Evolutionary conservation across 371 early-diverging fungal species (phyloP), one percentile per base, ranked within the genome.

Genomic region (Apophysomyces ossiformis): DNA sequence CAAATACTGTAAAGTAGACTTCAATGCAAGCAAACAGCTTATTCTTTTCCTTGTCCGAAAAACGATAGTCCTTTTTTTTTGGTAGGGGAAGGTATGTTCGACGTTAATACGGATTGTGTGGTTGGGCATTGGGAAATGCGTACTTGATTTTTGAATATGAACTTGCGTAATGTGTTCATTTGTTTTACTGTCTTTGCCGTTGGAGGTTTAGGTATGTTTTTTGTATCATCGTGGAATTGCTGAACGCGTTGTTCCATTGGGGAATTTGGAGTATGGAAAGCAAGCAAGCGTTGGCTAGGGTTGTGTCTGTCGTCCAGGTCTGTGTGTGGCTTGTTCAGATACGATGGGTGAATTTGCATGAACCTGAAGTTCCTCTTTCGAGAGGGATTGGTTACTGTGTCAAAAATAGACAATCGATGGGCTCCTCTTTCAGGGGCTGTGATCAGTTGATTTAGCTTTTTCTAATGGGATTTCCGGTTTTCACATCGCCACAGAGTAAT

Each of bases 21-120:
- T 79, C 79, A 21, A 79, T 72, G n/a, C 72, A 75, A 1, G 76
- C 79, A 72, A 79, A 76, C 12, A 79, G 50, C 37, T 76, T 75
- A 26, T 71, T 73, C 43, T 79, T 79, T 59, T 79, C 79, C 58
- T 76, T 76, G 58, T 76, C 76, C 18, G 76, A 72, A 44, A 76
- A 76, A 47, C 76, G 58, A 57, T 72, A 76, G 37, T 76, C 76
- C 72, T 75, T 37, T 26, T 12, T n/a, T 32, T 4, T 15, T 13
- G 41, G 41, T 36, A 8, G 8, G 15, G 15, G 5, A 16, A 11
- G 18, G 11, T 8, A 8, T 15, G n/a, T 21, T 13, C 36, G 32
- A 26, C 32, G 32, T 26, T 26, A 26, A 26, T 26, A 26, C 32
- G 32, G 2, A 26, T 26, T 26, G 32, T 2, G 32, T 2, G 3